Evolutionary conservation across 1,139 yeast species (phyloP).

Genomic region (Suhomyces wounanorum): DNA sequence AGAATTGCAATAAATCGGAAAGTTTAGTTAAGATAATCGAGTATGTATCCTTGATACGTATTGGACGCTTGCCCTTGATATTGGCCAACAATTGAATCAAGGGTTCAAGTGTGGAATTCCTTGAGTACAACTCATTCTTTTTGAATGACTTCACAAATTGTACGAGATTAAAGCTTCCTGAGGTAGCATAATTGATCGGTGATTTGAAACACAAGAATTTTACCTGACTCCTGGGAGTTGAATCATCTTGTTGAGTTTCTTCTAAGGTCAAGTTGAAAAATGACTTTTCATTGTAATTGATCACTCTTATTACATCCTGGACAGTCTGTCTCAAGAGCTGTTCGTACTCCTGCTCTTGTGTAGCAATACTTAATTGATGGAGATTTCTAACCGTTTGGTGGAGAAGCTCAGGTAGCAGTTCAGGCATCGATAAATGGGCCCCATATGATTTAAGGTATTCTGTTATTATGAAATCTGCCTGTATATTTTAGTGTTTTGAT

Average conservation of each 20-base stretch:
- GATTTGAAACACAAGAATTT: neutral
- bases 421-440: constrained; percentile 1
- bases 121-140: constrained; percentile 1
- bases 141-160: constrained; percentile 18
- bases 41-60: constrained; percentile 24
- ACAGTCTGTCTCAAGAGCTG: constrained; percentile 19
- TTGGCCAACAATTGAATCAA: constrained; percentile 17
- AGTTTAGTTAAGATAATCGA: constrained; percentile 22
- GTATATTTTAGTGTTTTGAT: neutral
- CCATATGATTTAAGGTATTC: neutral
- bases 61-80: constrained; percentile 21
- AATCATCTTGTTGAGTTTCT: neutral
- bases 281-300: constrained; percentile 21
- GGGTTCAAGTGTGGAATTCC: constrained; percentile 4
- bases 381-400: constrained; percentile 27
- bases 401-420: constrained; percentile 19
- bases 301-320: constrained; percentile 17
- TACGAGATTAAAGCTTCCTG: constrained; percentile 17
- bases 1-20: constrained; percentile 24
- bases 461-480: neutral
- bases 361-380: constrained; percentile 22
- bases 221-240: neutral
- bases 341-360: constrained; percentile 19
- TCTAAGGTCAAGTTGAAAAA: constrained; percentile 14
- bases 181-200: neutral